Evolutionary conservation across 352 stramenopile species (phyloP), one percentile per base, ranked within the genome.

Genomic region (Phytopythium sindhum): DNA sequence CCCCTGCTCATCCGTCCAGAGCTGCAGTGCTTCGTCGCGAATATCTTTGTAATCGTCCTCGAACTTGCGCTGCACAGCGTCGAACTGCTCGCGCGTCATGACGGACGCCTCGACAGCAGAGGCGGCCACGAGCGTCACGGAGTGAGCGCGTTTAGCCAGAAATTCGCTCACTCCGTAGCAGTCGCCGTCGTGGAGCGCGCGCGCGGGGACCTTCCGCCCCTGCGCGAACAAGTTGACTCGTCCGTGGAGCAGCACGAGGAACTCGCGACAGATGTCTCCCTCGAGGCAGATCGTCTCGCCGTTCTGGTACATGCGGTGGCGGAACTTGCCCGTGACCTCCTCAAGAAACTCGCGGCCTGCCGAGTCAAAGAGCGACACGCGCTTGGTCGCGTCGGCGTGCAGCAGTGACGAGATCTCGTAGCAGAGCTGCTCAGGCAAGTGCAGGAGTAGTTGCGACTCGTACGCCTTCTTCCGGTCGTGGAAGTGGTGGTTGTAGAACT

Each of bases 271-370:
- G 1, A 84, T 66, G 42, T 93, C 78, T 1, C 86, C 86, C 61
- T 92, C 79, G 1, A 91, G 67, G 23, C 72, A 85, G 10, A 93
- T 73, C 5, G 78, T 85, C 35, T 93, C 86, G 0, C 86, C 86
- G 33, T 86, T 86, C 33, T 93, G 84, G 45, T 86, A 93, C 10
- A 47, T 86, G 15, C 79, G 75, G 55, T 91, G 78, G 0, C 86
- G 80, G 50, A 94, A 91, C 54, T 93, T 89, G 0, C 84, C 86
- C 0, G 85, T 94, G 5, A 94, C 81, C 68, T 90, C 80, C n/a
- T 91, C 77, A 0, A 89, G 62, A 54, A 92, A 90, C 24, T 91
- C 82, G 19, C 72, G 73, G n/a, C 75, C 87, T 3, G 77, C 74
- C 2, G 70, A 82, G 26, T 88, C 74, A 55, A 94, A 94, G 1